Evolutionary conservation across 1,284 basidiomycete species (phyloP).

Genomic region (Melanopsichium pennsylvanicum): DNA sequence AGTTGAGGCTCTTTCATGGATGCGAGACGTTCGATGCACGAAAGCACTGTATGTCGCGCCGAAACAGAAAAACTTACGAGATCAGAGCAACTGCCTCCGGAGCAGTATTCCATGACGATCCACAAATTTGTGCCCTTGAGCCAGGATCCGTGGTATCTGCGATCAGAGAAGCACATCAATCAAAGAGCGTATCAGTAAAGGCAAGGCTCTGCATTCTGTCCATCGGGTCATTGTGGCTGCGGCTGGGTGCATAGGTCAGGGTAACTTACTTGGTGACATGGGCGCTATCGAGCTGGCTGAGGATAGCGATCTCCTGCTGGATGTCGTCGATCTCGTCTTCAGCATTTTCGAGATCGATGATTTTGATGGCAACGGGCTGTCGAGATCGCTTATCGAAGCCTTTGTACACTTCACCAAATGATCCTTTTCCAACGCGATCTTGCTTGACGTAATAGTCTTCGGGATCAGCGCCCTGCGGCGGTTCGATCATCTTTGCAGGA

Average conservation of each 20-base stretch:
- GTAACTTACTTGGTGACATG: slow-evolving; percentile 81
- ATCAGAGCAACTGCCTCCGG: slow-evolving; percentile 70
- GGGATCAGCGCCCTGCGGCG: slow-evolving; percentile 55
- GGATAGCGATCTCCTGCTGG: slow-evolving; percentile 97
- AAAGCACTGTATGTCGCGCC: not conserved
- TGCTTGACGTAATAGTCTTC: slow-evolving; percentile 81
- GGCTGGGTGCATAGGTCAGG: not conserved
- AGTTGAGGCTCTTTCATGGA: too few relatives aligned
- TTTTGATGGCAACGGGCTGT: slow-evolving; percentile 77
- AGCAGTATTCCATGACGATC: slow-evolving; percentile 97
- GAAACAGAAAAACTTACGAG: slow-evolving; percentile 63
- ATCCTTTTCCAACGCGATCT: slow-evolving; percentile 77
- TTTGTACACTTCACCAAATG: slow-evolving; percentile 65
- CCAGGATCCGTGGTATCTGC: slow-evolving; percentile 91
- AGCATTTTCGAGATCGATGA: slow-evolving; percentile 97
- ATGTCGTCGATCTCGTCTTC: slow-evolving; percentile 99
- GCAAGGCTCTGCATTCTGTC: too few relatives aligned
- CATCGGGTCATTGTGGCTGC: not conserved
- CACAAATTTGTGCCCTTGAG: slow-evolving; percentile 91
- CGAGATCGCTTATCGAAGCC: slow-evolving; percentile 55
- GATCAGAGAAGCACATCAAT: not conserved
- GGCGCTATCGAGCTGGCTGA: slow-evolving; percentile 94
- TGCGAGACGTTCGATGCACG: too few relatives aligned
- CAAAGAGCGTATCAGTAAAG: too few relatives aligned
- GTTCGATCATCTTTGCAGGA: slow-evolving; percentile 26